phyloP scores from a whole-genome alignment of 768 basidiomycete species.

The Kwoniella sp. region DNA sequence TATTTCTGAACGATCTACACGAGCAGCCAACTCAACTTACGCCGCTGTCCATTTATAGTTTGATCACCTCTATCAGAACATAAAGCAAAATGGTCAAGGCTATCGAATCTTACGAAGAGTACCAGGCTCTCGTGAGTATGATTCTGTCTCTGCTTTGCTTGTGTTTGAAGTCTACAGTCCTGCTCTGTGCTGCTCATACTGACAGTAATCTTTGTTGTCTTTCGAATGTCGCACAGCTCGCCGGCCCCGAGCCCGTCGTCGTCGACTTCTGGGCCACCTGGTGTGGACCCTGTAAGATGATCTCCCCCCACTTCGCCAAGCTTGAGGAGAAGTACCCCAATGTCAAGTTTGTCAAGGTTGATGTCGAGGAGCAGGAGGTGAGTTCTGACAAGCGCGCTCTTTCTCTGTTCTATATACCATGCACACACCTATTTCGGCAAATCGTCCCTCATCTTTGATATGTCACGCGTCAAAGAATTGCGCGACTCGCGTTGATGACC shows the following conservation, averaged over 20 bases:
- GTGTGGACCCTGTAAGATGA: conserved; percentile 57
- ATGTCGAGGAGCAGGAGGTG: conserved; percentile 56
- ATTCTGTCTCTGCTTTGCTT: not conserved
- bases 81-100: conserved; percentile 50
- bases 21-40: too few species aligned
- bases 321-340: conserved; percentile 48
- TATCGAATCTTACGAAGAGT: conserved; percentile 52
- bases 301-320: conserved; percentile 57
- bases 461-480: too few species aligned
- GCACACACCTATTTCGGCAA: not conserved
- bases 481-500: not conserved
- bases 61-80: conserved; percentile 6
- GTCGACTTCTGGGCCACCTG: conserved; percentile 56
- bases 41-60: too few species aligned
- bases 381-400: conserved; percentile 21
- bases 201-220: not conserved
- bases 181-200: not conserved
- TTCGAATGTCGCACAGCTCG: conserved; percentile 41
- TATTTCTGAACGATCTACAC: too few species aligned
- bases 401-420: too few species aligned
- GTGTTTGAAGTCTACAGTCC: not conserved
- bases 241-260: conserved; percentile 45
- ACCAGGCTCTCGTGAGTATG: conserved; percentile 46
- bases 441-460: not conserved
- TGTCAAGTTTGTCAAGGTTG: conserved; percentile 57